A percentile compares a stretch with the other conserved stretches of the same genome.
These are phyloP conservation scores for Termitomyces sp. DNA, from an alignment of 768 basidiomycete species.

Conservation along the genomic window DNA sequence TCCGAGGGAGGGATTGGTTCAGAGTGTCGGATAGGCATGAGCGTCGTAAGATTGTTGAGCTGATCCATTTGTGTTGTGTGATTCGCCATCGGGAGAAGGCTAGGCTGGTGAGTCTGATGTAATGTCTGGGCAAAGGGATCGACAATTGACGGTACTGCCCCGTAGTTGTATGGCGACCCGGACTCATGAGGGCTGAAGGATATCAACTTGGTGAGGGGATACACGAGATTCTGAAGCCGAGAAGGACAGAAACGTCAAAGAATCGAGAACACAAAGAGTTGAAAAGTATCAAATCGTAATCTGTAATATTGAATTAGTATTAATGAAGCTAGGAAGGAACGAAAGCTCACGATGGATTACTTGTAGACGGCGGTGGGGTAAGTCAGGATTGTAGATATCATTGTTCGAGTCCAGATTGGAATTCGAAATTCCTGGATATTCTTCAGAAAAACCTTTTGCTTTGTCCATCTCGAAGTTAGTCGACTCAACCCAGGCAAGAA, in stretches of 20 bases:
- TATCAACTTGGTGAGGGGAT: background rate
- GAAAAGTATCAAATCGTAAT: too few relatives aligned
- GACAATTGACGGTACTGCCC: background rate
- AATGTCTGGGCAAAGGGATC: background rate
- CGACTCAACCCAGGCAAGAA: too few relatives aligned
- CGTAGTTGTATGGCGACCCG: background rate
- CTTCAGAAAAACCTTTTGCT: too few relatives aligned
- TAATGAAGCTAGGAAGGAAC: background rate
- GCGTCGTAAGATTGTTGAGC: slow-evolving; percentile 1
- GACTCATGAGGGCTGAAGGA: background rate
- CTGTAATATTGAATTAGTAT: background rate
- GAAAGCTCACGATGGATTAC: background rate
- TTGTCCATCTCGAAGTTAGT: too few relatives aligned
- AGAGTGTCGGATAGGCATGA: background rate
- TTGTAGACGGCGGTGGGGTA: background rate
- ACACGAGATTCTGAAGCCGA: background rate
- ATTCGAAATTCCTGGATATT: too few relatives aligned
- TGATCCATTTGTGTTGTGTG: slow-evolving; percentile 1
- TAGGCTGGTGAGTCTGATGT: background rate
- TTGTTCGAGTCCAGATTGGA: too few relatives aligned
- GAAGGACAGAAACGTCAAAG: too few relatives aligned
- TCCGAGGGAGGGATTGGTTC: background rate
- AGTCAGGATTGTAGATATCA: too few relatives aligned
- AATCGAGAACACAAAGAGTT: background rate
- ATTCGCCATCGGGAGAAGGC: background rate